Conservation (phyloP, 192 early-diverging fungal species). For the Gonapodya sp. region DNA sequence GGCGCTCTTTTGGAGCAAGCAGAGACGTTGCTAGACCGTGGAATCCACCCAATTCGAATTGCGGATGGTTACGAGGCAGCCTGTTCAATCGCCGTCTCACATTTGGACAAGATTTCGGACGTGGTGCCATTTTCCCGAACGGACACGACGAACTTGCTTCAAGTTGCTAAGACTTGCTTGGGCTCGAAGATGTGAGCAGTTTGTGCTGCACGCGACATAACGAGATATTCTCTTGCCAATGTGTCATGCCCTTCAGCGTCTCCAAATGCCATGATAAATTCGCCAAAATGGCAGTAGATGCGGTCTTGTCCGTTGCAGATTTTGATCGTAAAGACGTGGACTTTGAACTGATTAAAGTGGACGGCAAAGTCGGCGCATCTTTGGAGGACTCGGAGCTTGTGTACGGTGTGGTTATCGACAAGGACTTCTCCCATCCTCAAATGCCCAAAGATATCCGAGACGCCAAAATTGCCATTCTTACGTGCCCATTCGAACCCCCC, state of each 20-base stretch:
- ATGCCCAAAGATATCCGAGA: conserved; percentile 95
- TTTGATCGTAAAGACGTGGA: conserved; percentile 98
- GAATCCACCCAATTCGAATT: conserved; percentile 98
- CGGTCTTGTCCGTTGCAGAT: conserved; percentile 94
- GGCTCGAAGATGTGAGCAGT: conserved; percentile 87
- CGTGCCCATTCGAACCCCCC: conserved; percentile 99
- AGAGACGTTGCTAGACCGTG: conserved; percentile 85
- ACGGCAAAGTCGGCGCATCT: conserved; percentile 97
- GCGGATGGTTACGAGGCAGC: conserved; percentile 97
- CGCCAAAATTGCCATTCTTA: conserved; percentile 96
- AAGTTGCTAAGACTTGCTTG: conserved; percentile 92
- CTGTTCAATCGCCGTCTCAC: conserved; percentile 84
- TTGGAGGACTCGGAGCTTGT: conserved; percentile 87
- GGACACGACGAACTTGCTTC: conserved; percentile 74
- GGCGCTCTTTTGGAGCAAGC: conserved; percentile 96
- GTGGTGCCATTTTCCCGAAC: conserved; percentile 73
- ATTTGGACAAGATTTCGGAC: conserved; percentile 88
- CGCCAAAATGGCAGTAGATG: conserved; percentile 95
- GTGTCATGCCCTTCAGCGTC: conserved; percentile 47
- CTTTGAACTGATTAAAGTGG: conserved; percentile 99
- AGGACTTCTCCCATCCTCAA: conserved; percentile 99
- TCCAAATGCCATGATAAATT: conserved; percentile 98
- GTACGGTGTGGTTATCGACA: conserved; percentile 97
- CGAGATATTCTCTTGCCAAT: too few relatives aligned
- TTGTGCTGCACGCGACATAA: background rate